These are phyloP conservation scores for Ammopiptanthus mongolicus DNA, from an alignment of 306 rosid species.

Conservation along the genomic window DNA sequence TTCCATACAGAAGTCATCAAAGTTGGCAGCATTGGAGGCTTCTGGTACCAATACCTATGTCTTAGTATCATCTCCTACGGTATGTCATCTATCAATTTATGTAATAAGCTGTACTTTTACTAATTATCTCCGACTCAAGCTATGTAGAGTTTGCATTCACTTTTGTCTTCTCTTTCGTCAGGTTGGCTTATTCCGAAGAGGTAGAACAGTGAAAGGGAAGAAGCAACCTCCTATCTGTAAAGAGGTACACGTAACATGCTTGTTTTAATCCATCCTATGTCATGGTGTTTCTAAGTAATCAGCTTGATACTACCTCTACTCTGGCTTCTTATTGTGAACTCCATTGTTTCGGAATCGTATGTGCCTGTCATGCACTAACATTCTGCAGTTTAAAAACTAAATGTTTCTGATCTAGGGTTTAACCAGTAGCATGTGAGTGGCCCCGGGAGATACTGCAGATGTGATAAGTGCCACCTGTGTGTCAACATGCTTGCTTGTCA, in stretches of 20 bases:
- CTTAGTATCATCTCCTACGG: constrained; percentile 71
- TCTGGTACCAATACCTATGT: constrained; percentile 57
- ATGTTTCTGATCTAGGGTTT: background rate
- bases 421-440: background rate
- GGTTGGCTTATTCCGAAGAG: constrained; percentile 87
- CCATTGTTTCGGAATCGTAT: constrained; percentile 7
- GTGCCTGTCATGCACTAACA: background rate
- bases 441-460: background rate
- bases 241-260: constrained; percentile 56
- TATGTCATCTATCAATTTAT: constrained; percentile 26
- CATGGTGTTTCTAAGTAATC: background rate
- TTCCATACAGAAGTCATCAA: constrained; percentile 46
- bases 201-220: constrained; percentile 85
- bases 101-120: background rate
- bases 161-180: constrained; percentile 13
- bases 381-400: background rate
- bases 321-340: background rate
- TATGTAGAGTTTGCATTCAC: constrained; percentile 17
- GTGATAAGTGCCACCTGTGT: background rate
- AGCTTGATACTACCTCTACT: background rate
- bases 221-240: constrained; percentile 75
- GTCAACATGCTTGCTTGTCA: background rate
- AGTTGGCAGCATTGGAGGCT: constrained; percentile 82
- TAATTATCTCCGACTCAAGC: constrained; percentile 7
- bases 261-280: background rate